These are phyloP conservation scores for Typha latifolia DNA, from an alignment of 176 grass and related monocot species.

Conservation along the genomic window DNA sequence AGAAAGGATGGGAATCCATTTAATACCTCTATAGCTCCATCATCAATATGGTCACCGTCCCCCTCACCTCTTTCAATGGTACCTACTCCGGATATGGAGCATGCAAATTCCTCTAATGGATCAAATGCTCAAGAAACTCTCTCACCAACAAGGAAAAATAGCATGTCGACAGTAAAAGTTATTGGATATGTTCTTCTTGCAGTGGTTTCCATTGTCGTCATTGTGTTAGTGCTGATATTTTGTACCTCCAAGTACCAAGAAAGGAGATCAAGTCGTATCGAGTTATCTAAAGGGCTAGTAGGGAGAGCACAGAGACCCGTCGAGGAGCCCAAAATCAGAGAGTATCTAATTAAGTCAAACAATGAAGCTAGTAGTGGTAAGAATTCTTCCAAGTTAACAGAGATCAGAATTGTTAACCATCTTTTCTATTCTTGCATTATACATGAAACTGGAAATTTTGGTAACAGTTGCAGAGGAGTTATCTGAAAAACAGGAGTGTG, in stretches of 20 bases:
- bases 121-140: conserved; percentile 25
- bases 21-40: conserved; percentile 80
- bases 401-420: background rate
- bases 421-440: background rate
- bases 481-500: conserved; percentile 34
- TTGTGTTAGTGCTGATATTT: conserved; percentile 50
- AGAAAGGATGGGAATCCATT: conserved; percentile 98
- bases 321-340: conserved; percentile 50
- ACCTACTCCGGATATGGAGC: conserved; percentile 32
- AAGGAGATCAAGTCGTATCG: conserved; percentile 30
- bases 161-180: conserved; percentile 45
- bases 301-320: conserved; percentile 36
- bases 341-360: conserved; percentile 29
- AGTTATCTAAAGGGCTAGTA: conserved; percentile 37
- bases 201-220: conserved; percentile 49
- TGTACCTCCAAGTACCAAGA: conserved; percentile 81
- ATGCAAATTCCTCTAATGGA: conserved; percentile 35
- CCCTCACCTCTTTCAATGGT: conserved; percentile 38
- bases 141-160: conserved; percentile 29
- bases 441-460: background rate
- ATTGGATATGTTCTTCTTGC: conserved; percentile 73
- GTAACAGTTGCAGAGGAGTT: conserved; percentile 9
- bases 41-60: conserved; percentile 32
- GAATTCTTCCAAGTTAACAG: conserved; percentile 3
- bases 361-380: conserved; percentile 60